A percentile compares a stretch with the other conserved stretches of the same genome.
These are phyloP conservation scores for Echites panduratus DNA, from an alignment of 257 asterid species.

Conservation along the genomic window DNA sequence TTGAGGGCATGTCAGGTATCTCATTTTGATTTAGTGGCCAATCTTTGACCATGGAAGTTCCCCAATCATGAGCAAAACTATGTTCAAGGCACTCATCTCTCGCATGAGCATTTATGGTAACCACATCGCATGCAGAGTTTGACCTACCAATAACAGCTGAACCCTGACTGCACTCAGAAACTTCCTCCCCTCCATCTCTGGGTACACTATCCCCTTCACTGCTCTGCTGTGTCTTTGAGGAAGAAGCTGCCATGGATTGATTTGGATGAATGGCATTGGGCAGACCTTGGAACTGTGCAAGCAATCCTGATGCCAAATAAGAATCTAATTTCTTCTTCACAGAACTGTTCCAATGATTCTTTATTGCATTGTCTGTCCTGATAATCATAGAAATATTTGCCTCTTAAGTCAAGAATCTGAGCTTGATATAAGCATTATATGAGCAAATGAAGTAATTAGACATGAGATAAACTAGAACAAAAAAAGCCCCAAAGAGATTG, in stretches of 20 bases:
- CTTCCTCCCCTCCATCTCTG: conserved; percentile 58
- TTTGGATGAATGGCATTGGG: conserved; percentile 43
- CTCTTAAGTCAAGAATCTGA: conserved; percentile 12
- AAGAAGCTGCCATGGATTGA: conserved; percentile 53
- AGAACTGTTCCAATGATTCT: conserved; percentile 93
- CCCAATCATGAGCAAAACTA: conserved; percentile 55
- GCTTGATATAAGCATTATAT: neutral
- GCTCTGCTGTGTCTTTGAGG: conserved; percentile 62
- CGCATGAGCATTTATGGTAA: conserved; percentile 31
- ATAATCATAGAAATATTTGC: conserved; percentile 24
- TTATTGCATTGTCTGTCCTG: conserved; percentile 94
- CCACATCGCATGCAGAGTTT: conserved; percentile 44
- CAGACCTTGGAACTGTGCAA: conserved; percentile 64
- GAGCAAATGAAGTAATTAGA: conserved; percentile 16
- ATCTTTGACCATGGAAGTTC: conserved; percentile 43
- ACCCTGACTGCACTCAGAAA: conserved; percentile 87
- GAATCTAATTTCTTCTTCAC: conserved; percentile 86
- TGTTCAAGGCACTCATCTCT: conserved; percentile 44
- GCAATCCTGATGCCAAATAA: conserved; percentile 82
- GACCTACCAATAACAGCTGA: conserved; percentile 46
- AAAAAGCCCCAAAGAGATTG: conserved; percentile 4
- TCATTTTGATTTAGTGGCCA: conserved; percentile 60
- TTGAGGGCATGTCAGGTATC: conserved; percentile 49
- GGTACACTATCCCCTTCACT: conserved; percentile 58
- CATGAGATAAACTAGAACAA: conserved; percentile 15